Conservation (phyloP, 768 basidiomycete species). For the Sarcomyxa edulis region DNA sequence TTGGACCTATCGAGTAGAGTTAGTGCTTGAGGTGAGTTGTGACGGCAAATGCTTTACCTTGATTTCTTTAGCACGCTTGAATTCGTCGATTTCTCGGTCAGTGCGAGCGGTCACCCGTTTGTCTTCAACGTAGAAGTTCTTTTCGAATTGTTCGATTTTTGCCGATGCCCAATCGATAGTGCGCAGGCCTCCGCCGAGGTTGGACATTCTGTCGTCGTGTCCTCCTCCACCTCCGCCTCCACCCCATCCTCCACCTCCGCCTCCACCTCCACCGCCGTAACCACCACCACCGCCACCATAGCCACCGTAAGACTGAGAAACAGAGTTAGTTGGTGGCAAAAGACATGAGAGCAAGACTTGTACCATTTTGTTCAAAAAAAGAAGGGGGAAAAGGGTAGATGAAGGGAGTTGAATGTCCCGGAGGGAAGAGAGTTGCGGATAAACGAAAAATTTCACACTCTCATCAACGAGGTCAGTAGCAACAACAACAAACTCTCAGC, state of each 20-base stretch:
- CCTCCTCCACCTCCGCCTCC: constrained; percentile 52
- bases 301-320: constrained; percentile 37
- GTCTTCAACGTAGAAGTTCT: constrained; percentile 96
- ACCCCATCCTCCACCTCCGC: constrained; percentile 40
- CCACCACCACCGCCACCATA: constrained; percentile 33
- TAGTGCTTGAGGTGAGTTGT: constrained; percentile 4
- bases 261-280: constrained; percentile 27
- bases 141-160: constrained; percentile 85
- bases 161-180: constrained; percentile 79
- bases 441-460: too few species aligned
- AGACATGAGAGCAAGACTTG: constrained; percentile 1
- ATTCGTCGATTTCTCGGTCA: constrained; percentile 87
- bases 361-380: constrained; percentile 19
- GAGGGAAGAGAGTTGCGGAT: constrained; percentile 10
- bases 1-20: constrained; percentile 56
- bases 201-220: constrained; percentile 68
- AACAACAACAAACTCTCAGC: too few species aligned
- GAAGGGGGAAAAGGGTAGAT: constrained; percentile 8
- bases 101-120: constrained; percentile 70
- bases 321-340: background rate
- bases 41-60: constrained; percentile 51
- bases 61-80: constrained; percentile 80
- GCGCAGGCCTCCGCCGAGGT: constrained; percentile 77
- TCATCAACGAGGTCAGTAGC: too few species aligned
- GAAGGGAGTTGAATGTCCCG: constrained; percentile 15